Conservation (phyloP, 495 filamentous ascomycete genomes). For the Aspergillus conjunctus region DNA sequence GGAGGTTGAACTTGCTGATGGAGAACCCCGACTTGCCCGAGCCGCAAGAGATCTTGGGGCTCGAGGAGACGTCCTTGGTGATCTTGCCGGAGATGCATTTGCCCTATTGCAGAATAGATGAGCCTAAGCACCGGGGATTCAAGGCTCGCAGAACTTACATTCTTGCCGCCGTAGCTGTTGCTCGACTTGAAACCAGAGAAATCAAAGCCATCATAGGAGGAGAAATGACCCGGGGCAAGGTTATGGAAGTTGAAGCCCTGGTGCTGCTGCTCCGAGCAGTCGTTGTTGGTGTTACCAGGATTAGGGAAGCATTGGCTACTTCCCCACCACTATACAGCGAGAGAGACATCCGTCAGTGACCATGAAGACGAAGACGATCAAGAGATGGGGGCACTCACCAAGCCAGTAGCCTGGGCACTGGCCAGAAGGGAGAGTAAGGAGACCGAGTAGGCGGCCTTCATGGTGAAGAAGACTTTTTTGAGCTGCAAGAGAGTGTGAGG, state of each 20-base stretch:
- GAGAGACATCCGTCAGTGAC: conserved; percentile 17
- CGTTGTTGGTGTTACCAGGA: conserved; percentile 75
- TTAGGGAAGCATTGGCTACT: conserved; percentile 62
- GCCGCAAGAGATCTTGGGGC: conserved; percentile 59
- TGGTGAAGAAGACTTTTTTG: conserved; percentile 25
- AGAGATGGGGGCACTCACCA: conserved; percentile 27
- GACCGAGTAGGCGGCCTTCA: conserved; percentile 31
- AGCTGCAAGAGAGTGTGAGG: conserved; percentile 20
- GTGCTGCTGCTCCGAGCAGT: conserved; percentile 67
- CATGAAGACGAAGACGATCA: neutral
- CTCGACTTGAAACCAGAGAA: conserved; percentile 73
- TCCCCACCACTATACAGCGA: conserved; percentile 62
- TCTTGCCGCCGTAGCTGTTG: conserved; percentile 50
- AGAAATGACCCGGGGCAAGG: conserved; percentile 63
- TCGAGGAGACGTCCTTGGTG: conserved; percentile 40
- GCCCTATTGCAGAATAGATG: conserved; percentile 27
- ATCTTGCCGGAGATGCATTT: conserved; percentile 70
- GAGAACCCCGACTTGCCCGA: conserved; percentile 65
- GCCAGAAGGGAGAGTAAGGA: conserved; percentile 36
- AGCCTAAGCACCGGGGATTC: no score
- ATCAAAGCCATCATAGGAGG: conserved; percentile 66
- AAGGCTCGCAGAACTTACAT: neutral
- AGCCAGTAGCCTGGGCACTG: conserved; percentile 37
- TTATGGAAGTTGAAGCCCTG: conserved; percentile 71
- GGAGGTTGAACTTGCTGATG: conserved; percentile 69